Conservation (phyloP, 306 rosid genomes). For the Cucurbita moschata region DNA sequence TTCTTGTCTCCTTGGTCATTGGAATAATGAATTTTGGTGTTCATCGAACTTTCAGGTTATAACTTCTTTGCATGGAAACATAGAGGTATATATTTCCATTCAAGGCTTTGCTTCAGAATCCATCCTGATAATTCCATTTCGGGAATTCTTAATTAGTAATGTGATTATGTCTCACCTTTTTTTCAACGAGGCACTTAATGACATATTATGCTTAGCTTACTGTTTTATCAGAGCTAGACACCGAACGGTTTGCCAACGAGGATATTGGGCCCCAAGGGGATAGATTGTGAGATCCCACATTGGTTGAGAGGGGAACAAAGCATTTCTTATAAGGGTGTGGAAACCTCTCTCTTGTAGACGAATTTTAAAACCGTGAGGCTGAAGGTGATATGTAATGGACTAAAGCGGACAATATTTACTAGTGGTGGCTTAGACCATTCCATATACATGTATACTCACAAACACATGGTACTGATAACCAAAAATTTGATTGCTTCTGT, state of each 20-base stretch:
- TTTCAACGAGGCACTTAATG: not conserved
- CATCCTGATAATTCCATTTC: not conserved
- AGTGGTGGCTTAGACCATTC: too few relatives aligned
- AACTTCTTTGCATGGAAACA: conserved; percentile 51
- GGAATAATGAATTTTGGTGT: not conserved
- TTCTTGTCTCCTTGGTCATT: not conserved
- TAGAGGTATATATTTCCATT: conserved; percentile 40
- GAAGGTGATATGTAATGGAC: too few relatives aligned
- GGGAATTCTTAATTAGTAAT: not conserved
- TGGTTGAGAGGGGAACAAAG: too few relatives aligned
- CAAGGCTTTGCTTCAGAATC: not conserved
- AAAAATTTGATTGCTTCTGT: not conserved
- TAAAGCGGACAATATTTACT: too few relatives aligned
- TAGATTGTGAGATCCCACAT: too few relatives aligned
- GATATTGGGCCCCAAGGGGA: too few relatives aligned
- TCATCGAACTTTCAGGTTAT: conserved; percentile 47
- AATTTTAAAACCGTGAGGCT: too few relatives aligned
- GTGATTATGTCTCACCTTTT: not conserved
- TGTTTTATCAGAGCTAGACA: not conserved
- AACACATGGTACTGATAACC: not conserved
- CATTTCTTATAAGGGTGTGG: too few relatives aligned
- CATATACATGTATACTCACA: too few relatives aligned
- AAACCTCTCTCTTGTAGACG: too few relatives aligned
- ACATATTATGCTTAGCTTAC: not conserved
- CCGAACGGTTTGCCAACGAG: too few relatives aligned